These are phyloP conservation scores for Trichosporon sp. DNA, from an alignment of 1,284 basidiomycete species.

Conservation along the genomic window DNA sequence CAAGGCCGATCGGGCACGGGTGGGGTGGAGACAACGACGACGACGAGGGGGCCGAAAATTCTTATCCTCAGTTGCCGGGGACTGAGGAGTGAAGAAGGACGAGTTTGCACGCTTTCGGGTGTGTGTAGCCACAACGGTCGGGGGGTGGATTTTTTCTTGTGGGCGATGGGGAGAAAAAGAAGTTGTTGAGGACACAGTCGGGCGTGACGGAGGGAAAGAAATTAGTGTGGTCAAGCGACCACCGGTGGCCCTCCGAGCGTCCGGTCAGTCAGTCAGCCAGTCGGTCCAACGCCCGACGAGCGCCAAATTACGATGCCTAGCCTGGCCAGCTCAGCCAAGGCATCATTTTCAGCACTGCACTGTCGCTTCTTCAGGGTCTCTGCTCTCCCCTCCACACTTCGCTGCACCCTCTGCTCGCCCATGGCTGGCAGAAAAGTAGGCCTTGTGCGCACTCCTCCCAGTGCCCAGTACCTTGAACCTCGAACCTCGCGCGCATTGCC, in stretches of 20 bases:
- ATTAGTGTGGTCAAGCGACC: slow-evolving; percentile 1
- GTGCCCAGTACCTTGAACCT: too few species aligned
- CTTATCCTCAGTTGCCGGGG: slow-evolving; percentile 3
- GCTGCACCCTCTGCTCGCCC: too few species aligned
- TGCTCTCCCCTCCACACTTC: too few species aligned
- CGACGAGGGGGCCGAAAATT: background rate
- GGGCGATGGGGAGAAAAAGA: background rate
- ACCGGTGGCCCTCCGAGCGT: background rate
- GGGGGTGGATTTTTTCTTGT: background rate
- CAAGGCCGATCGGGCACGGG: too few species aligned
- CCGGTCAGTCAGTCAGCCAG: background rate
- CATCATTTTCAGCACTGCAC: background rate
- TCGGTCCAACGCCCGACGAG: background rate
- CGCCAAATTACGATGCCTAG: background rate
- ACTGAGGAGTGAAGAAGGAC: slow-evolving; percentile 2
- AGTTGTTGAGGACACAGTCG: background rate
- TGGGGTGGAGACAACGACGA: too few species aligned
- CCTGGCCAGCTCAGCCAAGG: background rate
- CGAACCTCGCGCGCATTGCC: too few species aligned
- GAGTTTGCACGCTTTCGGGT: background rate
- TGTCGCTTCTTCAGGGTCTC: background rate
- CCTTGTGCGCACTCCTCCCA: too few species aligned
- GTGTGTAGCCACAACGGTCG: slow-evolving; percentile 4
- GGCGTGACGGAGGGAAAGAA: background rate
- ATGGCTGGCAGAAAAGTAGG: too few species aligned